A percentile compares a stretch with the other conserved stretches of the same genome.
phyloP scores from a whole-genome alignment of 345 rosid genomes.

The Cochlearia excelsa region DNA sequence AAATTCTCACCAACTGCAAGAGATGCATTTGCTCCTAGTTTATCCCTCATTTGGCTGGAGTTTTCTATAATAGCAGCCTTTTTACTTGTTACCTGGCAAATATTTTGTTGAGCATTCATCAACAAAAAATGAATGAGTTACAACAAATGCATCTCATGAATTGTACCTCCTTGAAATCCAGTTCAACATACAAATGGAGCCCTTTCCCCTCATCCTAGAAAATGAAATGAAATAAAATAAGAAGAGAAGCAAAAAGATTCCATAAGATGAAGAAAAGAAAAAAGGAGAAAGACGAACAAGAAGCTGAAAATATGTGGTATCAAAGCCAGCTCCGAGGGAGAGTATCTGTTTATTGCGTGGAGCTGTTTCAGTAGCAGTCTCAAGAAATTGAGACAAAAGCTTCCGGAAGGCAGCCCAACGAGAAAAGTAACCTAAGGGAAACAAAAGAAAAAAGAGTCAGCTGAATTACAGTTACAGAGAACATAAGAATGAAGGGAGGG shows the following conservation, averaged over 20 bases:
- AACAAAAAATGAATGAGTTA: neutral
- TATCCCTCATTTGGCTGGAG: constrained; percentile 61
- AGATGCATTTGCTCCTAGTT: constrained; percentile 64
- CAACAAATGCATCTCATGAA: constrained; percentile 17
- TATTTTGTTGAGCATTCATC: constrained; percentile 3
- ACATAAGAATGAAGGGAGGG: neutral
- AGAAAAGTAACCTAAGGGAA: constrained; percentile 68
- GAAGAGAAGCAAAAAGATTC: neutral
- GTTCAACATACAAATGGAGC: constrained; percentile 79
- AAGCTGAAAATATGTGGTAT: constrained; percentile 83
- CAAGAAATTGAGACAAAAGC: constrained; percentile 79
- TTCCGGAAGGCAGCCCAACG: constrained; percentile 95
- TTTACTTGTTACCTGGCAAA: constrained; percentile 70
- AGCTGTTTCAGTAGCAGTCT: constrained; percentile 38
- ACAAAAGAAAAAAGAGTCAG: constrained; percentile 12
- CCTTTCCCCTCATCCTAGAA: constrained; percentile 81
- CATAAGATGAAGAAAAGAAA: neutral
- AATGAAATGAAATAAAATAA: constrained; percentile 11
- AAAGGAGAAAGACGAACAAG: constrained; percentile 45
- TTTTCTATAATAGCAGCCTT: constrained; percentile 76
- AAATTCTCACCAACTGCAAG: constrained; percentile 60
- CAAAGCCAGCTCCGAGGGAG: constrained; percentile 96
- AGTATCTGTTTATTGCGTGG: constrained; percentile 69
- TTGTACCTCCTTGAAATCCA: constrained; percentile 90
- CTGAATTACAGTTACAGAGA: neutral